Evolutionary conservation across 805 yeast species (phyloP), one percentile per base, ranked within the genome.

Genomic region (Wickerhamomyces bovis): DNA sequence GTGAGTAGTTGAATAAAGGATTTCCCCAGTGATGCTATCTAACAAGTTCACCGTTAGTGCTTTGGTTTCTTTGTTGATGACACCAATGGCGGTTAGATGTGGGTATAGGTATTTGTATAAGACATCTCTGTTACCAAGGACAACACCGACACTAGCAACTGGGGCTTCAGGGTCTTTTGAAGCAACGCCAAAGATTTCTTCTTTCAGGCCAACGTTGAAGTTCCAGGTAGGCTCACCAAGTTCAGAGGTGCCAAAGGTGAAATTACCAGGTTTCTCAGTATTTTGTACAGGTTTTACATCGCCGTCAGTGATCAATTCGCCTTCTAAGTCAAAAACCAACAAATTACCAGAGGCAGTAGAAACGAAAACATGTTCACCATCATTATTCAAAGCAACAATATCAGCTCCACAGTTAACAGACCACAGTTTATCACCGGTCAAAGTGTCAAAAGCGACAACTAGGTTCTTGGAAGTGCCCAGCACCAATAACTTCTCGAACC

Each of bases 71-170:
- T 54, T 46, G 41, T 71, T 58, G 20, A 63, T 54, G 0, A 82
- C 66, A 3, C 82, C 74, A 19, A 81, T 70, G 1, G 79, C 73
- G 2, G 83, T 70, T 19, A 78, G 49, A 56, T 86, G 80, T 19
- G 95, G 95, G 57, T 85, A 75, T 49, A 90, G 66, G 62, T 85
- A 90, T 64, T 92, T 94, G 76, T 90, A 89, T 36, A 89, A 66
- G 1, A 88, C 92, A 1, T 82, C 71, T 59, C 88, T 76, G 54
- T 85, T 81, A 19, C 83, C 82, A 25, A 85, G 66, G 0, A 85
- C 77, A 22, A 77, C 73, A 9, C 95, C 97, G 42, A 83, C 61
- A 13, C 83, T 82, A 0, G 83, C 80, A 5, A 74, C 67, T 12
- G 61, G 55, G 18, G 69, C 75, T 13, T 60, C 62, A 3, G 67